Conservation (phyloP, 441 rosid genomes). For the Capsella rubella region DNA sequence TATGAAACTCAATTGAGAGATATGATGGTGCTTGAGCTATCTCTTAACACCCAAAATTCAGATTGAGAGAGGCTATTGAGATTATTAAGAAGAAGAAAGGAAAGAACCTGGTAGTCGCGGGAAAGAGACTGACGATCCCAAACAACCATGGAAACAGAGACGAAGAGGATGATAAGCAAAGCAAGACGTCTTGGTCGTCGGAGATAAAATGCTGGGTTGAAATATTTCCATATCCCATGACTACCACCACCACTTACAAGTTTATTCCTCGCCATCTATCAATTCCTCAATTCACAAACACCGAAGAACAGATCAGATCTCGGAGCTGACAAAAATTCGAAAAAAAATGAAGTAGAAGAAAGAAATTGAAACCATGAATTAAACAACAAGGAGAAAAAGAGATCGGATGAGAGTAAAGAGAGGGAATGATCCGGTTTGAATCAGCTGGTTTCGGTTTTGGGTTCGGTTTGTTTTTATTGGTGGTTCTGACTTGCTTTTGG, state of each 20-base stretch:
- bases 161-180: constrained; percentile 72
- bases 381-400: not conserved
- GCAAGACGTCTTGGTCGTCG: constrained; percentile 85
- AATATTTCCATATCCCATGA: constrained; percentile 62
- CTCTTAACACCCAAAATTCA: not conserved
- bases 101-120: constrained; percentile 74
- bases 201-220: constrained; percentile 77
- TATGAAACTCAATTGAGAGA: not conserved
- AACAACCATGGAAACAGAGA: constrained; percentile 59
- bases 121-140: constrained; percentile 97
- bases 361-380: constrained; percentile 4
- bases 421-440: constrained; percentile 22
- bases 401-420: constrained; percentile 28
- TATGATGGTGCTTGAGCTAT: not conserved
- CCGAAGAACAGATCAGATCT: constrained; percentile 32
- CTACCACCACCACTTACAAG: constrained; percentile 38
- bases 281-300: not conserved
- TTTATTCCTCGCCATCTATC: constrained; percentile 55
- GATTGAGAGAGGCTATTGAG: not conserved
- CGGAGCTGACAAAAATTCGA: not conserved
- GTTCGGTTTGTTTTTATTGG: too few relatives aligned
- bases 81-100: not conserved
- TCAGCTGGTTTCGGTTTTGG: too few relatives aligned
- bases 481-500: too few relatives aligned
- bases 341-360: not conserved